Conservation (phyloP, 2,329 filamentous ascomycete species). For the Pseudocercospora cruenta region DNA sequence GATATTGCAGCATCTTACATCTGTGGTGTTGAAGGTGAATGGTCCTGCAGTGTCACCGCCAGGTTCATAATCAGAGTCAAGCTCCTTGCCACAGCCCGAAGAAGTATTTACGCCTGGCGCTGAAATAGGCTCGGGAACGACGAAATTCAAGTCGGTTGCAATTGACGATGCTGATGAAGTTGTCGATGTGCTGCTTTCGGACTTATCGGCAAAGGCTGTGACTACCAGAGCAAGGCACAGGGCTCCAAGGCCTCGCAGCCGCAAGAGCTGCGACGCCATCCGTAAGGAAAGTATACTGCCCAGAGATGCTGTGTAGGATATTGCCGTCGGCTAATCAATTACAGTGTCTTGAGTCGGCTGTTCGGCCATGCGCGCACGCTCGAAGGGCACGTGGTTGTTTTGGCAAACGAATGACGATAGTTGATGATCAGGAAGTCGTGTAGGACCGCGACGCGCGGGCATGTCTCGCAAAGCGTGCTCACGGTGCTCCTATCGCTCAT, state of each 20-base stretch:
- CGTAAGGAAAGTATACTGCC: background rate
- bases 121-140: background rate
- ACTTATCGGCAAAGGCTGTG: background rate
- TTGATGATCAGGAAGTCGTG: background rate
- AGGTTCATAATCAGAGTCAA: constrained; percentile 3
- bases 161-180: background rate
- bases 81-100: constrained; percentile 11
- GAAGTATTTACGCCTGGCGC: constrained; percentile 9
- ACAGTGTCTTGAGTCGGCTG: too few species aligned
- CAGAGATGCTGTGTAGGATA: background rate
- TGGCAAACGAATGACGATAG: background rate
- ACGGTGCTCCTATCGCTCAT: background rate
- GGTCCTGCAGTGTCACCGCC: constrained; percentile 1
- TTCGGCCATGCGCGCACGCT: background rate
- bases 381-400: background rate
- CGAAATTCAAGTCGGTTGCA: background rate
- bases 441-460: background rate
- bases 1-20: background rate
- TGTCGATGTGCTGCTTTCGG: background rate
- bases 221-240: background rate
- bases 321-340: too few species aligned
- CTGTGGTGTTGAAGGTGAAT: constrained; percentile 6
- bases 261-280: background rate
- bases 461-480: background rate
- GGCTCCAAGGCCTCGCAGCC: background rate